These are phyloP conservation scores for Tolypocladium ovalisporum DNA, from an alignment of 2,329 filamentous ascomycete species.

Conservation along the genomic window DNA sequence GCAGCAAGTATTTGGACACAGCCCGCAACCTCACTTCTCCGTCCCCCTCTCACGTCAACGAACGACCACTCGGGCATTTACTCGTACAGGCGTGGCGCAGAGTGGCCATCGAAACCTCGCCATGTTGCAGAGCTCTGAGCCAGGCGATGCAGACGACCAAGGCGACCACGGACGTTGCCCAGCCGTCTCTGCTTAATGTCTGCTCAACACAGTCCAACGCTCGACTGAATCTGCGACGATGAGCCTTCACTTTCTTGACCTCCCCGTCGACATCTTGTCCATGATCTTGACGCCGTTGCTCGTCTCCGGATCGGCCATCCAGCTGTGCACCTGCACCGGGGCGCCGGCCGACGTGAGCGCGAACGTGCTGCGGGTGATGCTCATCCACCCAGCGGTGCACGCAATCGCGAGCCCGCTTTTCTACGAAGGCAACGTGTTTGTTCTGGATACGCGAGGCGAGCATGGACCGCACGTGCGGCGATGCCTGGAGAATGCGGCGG, in stretches of 20 bases:
- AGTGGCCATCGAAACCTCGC: no score
- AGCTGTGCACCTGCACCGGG: conserved; percentile 17
- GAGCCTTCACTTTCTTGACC: conserved; percentile 18
- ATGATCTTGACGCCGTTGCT: conserved; percentile 19
- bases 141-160: no score
- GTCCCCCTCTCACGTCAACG: no score
- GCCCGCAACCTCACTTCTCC: no score
- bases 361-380: conserved; percentile 16
- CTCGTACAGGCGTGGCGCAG: no score
- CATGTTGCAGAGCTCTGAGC: no score
- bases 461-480: conserved; percentile 17
- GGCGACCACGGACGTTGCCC: no score
- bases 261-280: conserved; percentile 20
- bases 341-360: conserved; percentile 4
- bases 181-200: no score
- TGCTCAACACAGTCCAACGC: not conserved
- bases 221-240: not conserved
- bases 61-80: no score
- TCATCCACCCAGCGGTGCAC: conserved; percentile 20
- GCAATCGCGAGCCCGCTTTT: conserved; percentile 19
- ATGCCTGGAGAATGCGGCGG: conserved; percentile 9
- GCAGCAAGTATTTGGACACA: no score
- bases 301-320: conserved; percentile 10
- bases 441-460: conserved; percentile 15
- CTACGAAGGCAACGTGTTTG: conserved; percentile 19